Base-by-base conservation (phyloP, 371 early-diverging fungal species). In the Apophysomyces elegans region DNA sequence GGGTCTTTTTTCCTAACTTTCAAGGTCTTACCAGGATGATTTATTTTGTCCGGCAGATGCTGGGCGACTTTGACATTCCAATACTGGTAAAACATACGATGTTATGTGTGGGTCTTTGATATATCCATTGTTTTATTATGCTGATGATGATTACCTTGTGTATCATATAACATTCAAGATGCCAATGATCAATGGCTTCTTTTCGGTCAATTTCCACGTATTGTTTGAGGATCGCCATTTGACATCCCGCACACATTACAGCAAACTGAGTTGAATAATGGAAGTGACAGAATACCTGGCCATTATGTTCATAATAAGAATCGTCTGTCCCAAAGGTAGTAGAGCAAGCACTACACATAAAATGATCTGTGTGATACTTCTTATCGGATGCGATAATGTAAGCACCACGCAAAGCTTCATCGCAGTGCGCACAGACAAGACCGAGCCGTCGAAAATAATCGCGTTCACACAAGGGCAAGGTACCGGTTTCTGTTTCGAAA, bases 121-220 rank as follows among this genome's bases (percentile, higher is more conserved):
- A 13, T 9, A 56, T 58, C 39, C 37, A 37, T 58, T 58, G 32
- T 13, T 58, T 58, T 35, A 36, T 57, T 37, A 36, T 54, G 32
- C 32, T 26, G 32, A 26, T 26, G 32, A 26, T 26, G 32, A 26
- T 37, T 68, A 77, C 77, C 77, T 94, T 96, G 84, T 94, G 92
- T 58, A 98, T 95, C 97, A 96, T 97, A 75, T 98, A 98, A 76
- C 98, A 98, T 73, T 96, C 96, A 12, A 96, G 96, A 78, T 98
- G 98, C 98, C 98, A 98, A 64, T 93, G 92, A 59, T 90, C 90
- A 26, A 91, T 88, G 59, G 81, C 72, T 66, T 89, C 86, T 69
- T 91, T 91, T 57, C 85, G 83, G 68, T 86, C 90, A 64, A 95
- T 93, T 72, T 98, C 96, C 37, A 98, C 90, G 78, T 94, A 98